These are phyloP conservation scores for Danielozyma ontarioensis DNA, from an alignment of 805 yeast genomes.

Conservation along the genomic window DNA sequence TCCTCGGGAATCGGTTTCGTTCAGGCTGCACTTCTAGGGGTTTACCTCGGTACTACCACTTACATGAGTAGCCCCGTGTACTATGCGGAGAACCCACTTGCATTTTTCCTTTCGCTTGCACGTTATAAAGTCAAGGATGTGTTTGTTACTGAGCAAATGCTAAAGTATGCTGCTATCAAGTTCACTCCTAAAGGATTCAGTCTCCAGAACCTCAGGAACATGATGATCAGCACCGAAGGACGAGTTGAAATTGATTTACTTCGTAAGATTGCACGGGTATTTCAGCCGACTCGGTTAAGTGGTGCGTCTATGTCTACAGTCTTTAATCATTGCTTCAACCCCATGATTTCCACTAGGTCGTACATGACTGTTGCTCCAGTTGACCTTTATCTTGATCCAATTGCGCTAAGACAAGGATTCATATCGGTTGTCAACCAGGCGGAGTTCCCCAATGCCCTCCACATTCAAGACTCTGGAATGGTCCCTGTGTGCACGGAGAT, in stretches of 20 bases:
- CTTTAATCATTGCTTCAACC: conserved; percentile 75
- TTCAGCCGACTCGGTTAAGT: conserved; percentile 60
- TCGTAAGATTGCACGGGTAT: conserved; percentile 53
- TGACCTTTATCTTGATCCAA: conserved; percentile 80
- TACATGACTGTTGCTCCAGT: conserved; percentile 86
- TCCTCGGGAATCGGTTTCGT: conserved; percentile 83
- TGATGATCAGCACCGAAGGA: conserved; percentile 76
- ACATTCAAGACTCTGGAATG: conserved; percentile 90
- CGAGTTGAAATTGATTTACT: conserved; percentile 65
- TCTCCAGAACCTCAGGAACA: conserved; percentile 62
- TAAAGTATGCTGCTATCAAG: conserved; percentile 63
- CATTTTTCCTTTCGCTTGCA: conserved; percentile 65
- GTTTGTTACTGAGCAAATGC: conserved; percentile 78
- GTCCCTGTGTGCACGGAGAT: conserved; percentile 93
- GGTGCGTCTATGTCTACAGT: conserved; percentile 70
- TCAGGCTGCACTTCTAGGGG: conserved; percentile 79
- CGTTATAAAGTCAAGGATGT: conserved; percentile 81
- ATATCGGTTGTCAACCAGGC: conserved; percentile 73
- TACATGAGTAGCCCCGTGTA: conserved; percentile 73
- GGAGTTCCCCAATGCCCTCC: conserved; percentile 62
- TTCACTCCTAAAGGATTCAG: conserved; percentile 58
- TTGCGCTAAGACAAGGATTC: conserved; percentile 85
- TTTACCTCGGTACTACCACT: conserved; percentile 82
- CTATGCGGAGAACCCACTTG: conserved; percentile 66
- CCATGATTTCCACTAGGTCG: conserved; percentile 78